These are phyloP conservation scores for Ceratocystis papillata DNA, from an alignment of 2,329 filamentous ascomycete species.

Conservation along the genomic window DNA sequence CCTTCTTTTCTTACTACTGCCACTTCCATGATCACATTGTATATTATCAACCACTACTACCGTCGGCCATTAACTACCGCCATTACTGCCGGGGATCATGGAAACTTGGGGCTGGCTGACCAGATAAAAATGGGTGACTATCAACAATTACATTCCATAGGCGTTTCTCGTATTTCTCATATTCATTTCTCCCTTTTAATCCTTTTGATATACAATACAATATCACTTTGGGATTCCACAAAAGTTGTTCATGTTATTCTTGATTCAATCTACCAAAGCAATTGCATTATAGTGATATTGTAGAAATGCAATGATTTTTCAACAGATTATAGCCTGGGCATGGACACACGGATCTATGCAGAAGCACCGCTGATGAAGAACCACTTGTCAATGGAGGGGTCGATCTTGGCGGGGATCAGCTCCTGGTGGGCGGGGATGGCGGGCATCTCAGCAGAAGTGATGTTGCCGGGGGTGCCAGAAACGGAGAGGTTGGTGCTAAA, in stretches of 20 bases:
- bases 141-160: not conserved
- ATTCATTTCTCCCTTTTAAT: not conserved
- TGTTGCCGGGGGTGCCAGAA: conserved; percentile 59
- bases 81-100: not conserved
- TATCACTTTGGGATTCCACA: not conserved
- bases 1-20: not conserved
- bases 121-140: not conserved
- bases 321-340: conserved; percentile 25
- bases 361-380: conserved; percentile 99
- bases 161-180: not conserved
- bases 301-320: conserved; percentile 27
- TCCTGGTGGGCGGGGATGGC: conserved; percentile 72
- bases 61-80: not conserved
- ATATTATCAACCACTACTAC: conserved; percentile 9
- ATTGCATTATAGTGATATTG: conserved; percentile 26
- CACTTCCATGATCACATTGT: conserved; percentile 9
- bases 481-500: conserved; percentile 72
- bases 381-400: conserved; percentile 98
- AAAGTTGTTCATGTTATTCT: not conserved
- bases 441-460: conserved; percentile 58
- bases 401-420: conserved; percentile 74
- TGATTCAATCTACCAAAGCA: conserved; percentile 2
- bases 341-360: conserved; percentile 41
- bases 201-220: not conserved
- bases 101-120: not conserved